Evolutionary conservation across 257 asterid species (phyloP), one percentile per base, ranked within the genome.

Genomic region (Petunia axillaris): DNA sequence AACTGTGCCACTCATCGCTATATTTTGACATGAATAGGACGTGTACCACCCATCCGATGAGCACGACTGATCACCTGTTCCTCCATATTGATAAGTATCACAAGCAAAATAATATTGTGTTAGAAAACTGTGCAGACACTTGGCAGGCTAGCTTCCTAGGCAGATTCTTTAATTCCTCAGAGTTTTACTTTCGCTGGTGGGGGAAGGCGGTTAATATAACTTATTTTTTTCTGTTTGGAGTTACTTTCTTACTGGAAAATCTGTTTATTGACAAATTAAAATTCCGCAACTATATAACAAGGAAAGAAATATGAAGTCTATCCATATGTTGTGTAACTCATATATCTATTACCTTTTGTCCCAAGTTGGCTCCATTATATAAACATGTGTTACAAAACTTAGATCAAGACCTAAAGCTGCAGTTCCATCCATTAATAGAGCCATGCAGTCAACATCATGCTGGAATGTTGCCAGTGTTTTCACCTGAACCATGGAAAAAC

Each of bases 31-130:
- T 86, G 85, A 89, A 96, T 89, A 66, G 99, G 97, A 41, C 97
- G 93, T 60, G 85, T 87, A 46, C 98, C 99, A 85, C 99, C 99
- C 99, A 96, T 92, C 82, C 99, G 91, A 81, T 96, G 99, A 82
- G 99, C 99, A 64, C 99, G 97, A 89, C 99, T 96, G 73, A 96
- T 92, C 84, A 96, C 99, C 87, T 96, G 98, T 85, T 96, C 99
- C 89, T 96, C 99, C 99, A 92, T 86, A 86, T 98, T 96, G 88
- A 83, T 79, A 67, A 83, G 81, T 81, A 85, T 84, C 60, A 73
- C 46, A 71, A 73, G 60, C 48, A 64, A 70, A 64, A 52, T 36
- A 85, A 86, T 35, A 71, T 35, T 8, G 77, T 48, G 77, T 68
- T 25, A 71, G 60, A 71, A 71, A 71, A 43, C 44, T 71, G 60